These are phyloP conservation scores for Talaromyces albobiverticillius DNA, from an alignment of 2,329 filamentous ascomycete genomes.

Conservation along the genomic window DNA sequence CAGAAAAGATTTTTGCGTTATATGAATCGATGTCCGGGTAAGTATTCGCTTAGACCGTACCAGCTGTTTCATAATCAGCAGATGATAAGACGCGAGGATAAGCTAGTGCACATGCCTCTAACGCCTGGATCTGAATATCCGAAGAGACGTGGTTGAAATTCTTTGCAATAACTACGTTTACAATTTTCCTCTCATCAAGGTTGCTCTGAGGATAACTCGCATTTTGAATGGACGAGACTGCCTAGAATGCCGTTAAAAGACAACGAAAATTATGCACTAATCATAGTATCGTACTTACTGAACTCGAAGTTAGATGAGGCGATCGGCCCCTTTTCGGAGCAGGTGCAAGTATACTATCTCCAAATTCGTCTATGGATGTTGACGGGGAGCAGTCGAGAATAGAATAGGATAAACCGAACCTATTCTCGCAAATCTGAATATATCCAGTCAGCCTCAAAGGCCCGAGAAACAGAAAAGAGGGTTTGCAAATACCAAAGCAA, in stretches of 20 bases:
- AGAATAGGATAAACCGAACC: slow-evolving; percentile 69
- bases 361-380: slow-evolving; percentile 80
- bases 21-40: slow-evolving; percentile 69
- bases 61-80: slow-evolving; percentile 56
- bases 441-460: not conserved
- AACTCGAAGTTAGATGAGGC: not conserved
- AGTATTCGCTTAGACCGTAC: slow-evolving; percentile 76
- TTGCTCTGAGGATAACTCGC: slow-evolving; percentile 25
- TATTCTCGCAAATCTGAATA: slow-evolving; percentile 60
- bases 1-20: slow-evolving; percentile 73
- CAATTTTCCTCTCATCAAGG: slow-evolving; percentile 58
- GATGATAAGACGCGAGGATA: not conserved
- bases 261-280: not conserved
- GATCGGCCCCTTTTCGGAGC: slow-evolving; percentile 17
- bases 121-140: slow-evolving; percentile 76
- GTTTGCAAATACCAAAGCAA: slow-evolving; percentile 59
- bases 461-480: not conserved
- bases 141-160: slow-evolving; percentile 72
- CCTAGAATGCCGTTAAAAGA: not conserved
- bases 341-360: slow-evolving; percentile 61
- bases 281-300: not conserved
- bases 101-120: slow-evolving; percentile 47
- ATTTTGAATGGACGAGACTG: not conserved
- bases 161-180: slow-evolving; percentile 78
- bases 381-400: slow-evolving; percentile 69